Conservation (phyloP, 2,329 filamentous ascomycete genomes). For the Graphilbum sp. region DNA sequence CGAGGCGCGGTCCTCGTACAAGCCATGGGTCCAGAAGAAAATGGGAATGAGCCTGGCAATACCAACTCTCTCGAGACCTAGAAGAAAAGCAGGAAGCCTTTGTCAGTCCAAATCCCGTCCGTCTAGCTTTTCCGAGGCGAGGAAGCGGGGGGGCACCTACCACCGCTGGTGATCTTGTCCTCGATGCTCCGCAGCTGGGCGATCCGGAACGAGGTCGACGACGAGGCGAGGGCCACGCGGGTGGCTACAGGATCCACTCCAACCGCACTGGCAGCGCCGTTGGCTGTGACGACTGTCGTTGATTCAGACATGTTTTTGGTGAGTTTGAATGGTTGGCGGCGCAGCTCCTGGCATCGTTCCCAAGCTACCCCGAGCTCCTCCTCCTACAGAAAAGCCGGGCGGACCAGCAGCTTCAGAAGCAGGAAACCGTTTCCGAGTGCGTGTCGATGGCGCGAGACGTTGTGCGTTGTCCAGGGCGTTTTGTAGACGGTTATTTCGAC, state of each 20-base stretch:
- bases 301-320: conserved; percentile 31
- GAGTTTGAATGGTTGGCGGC: neutral
- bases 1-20: conserved; percentile 75
- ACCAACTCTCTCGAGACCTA: conserved; percentile 31
- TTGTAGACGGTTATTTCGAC: too few relatives aligned
- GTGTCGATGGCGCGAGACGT: too few relatives aligned
- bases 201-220: conserved; percentile 42
- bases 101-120: neutral
- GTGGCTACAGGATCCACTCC: conserved; percentile 8
- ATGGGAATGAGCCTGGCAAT: conserved; percentile 45
- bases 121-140: neutral
- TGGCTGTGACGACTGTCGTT: conserved; percentile 24
- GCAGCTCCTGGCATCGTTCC: conserved; percentile 8
- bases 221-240: conserved; percentile 35
- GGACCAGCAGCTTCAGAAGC: too few relatives aligned
- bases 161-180: conserved; percentile 36
- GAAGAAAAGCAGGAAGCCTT: neutral
- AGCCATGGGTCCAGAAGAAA: conserved; percentile 74
- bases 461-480: too few relatives aligned
- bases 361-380: neutral
- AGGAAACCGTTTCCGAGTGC: too few relatives aligned
- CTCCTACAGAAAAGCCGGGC: too few relatives aligned
- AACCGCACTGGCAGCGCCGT: conserved; percentile 11
- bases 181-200: conserved; percentile 37
- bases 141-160: conserved; percentile 20